These are phyloP conservation scores for Xylaria sp. DNA, from an alignment of 2,329 filamentous ascomycete genomes.

Conservation along the genomic window DNA sequence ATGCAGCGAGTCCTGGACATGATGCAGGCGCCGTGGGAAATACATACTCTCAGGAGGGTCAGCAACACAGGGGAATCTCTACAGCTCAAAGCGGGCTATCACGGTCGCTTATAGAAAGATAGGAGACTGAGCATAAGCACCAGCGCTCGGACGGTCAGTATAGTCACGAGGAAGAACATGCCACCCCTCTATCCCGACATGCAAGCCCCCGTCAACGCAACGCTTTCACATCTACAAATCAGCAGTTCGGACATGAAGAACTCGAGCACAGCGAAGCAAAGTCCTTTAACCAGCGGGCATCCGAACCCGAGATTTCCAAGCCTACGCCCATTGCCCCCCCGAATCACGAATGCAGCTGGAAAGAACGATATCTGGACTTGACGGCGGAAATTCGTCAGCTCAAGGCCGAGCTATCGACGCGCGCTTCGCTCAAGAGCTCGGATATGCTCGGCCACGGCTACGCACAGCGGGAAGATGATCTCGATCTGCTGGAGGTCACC, in stretches of 20 bases:
- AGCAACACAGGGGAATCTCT: background rate
- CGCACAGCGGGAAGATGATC: constrained; percentile 50
- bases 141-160: constrained; percentile 18
- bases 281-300: constrained; percentile 6
- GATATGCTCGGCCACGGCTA: constrained; percentile 40
- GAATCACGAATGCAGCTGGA: constrained; percentile 58
- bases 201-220: background rate
- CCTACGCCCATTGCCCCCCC: constrained; percentile 52
- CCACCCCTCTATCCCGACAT: background rate
- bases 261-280: constrained; percentile 16
- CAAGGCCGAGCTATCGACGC: constrained; percentile 53
- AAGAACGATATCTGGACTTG: constrained; percentile 55
- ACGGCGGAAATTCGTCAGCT: constrained; percentile 56
- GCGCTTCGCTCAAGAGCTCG: constrained; percentile 34
- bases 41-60: constrained; percentile 5
- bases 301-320: constrained; percentile 46
- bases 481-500: constrained; percentile 61
- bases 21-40: background rate
- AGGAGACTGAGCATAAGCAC: constrained; percentile 21
- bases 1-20: background rate
- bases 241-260: background rate
- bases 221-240: background rate
- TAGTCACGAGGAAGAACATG: constrained; percentile 2
- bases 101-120: constrained; percentile 25
- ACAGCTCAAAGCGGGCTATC: constrained; percentile 15